These are phyloP conservation scores for Neopestalotiopsis clavispora DNA, from an alignment of 2,329 filamentous ascomycete species.

Conservation along the genomic window DNA sequence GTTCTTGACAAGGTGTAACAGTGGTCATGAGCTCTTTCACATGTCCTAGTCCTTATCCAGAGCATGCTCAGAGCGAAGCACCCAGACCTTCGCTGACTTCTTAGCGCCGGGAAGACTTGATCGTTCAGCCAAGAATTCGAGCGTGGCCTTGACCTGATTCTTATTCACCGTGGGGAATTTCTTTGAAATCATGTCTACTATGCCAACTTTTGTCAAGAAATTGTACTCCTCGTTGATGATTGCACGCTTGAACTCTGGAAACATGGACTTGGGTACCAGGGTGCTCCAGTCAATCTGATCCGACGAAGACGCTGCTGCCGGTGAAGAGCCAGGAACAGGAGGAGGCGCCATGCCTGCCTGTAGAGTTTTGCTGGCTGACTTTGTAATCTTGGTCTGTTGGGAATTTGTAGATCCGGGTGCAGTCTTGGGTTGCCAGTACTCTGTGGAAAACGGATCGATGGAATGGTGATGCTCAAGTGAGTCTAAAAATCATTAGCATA, in stretches of 20 bases:
- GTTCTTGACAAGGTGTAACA: neutral
- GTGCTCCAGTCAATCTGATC: constrained; percentile 20
- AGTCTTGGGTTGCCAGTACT: constrained; percentile 70
- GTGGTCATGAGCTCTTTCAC: neutral
- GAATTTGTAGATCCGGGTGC: neutral
- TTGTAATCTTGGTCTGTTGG: constrained; percentile 13
- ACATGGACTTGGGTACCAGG: constrained; percentile 60
- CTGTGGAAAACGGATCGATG: constrained; percentile 84
- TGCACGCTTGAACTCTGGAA: constrained; percentile 70
- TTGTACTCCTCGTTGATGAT: constrained; percentile 68
- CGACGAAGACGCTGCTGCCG: neutral
- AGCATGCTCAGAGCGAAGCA: constrained; percentile 26
- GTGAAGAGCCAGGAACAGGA: constrained; percentile 17
- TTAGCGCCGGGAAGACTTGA: constrained; percentile 48
- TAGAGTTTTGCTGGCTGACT: constrained; percentile 5
- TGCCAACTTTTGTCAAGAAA: constrained; percentile 70
- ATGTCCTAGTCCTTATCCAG: constrained; percentile 13
- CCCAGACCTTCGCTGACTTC: constrained; percentile 62
- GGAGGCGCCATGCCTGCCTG: constrained; percentile 28
- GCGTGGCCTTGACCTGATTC: constrained; percentile 71
- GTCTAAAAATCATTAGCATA: constrained; percentile 37
- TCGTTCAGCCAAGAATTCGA: constrained; percentile 68
- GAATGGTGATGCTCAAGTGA: constrained; percentile 52
- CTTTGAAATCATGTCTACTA: constrained; percentile 78
- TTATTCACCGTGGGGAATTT: constrained; percentile 74